These are phyloP conservation scores for Populus hybrid DNA, from an alignment of 441 rosid species.

Conservation along the genomic window DNA sequence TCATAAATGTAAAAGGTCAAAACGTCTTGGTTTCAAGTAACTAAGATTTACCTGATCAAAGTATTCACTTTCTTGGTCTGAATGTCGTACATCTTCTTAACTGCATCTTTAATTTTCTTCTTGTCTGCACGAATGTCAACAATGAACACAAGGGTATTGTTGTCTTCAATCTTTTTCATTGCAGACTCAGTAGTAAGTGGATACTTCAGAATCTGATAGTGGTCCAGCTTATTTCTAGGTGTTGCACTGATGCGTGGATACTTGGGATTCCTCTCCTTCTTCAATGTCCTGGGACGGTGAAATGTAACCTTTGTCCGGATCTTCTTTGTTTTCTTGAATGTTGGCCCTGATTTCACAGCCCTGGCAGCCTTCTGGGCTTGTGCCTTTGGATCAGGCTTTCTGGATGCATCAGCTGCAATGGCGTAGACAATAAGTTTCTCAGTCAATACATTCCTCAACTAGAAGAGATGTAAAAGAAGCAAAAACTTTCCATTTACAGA, in stretches of 20 bases:
- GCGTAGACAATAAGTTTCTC: background rate
- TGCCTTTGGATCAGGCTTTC: slow-evolving; percentile 70
- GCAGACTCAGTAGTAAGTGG: slow-evolving; percentile 84
- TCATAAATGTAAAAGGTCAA: background rate
- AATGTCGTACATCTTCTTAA: slow-evolving; percentile 92
- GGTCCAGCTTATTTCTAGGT: slow-evolving; percentile 69
- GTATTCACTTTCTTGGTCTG: slow-evolving; percentile 94
- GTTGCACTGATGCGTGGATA: slow-evolving; percentile 69
- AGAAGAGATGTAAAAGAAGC: background rate
- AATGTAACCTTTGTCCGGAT: slow-evolving; percentile 79
- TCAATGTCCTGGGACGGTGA: slow-evolving; percentile 79
- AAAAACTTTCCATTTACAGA: background rate
- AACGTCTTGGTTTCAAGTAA: background rate
- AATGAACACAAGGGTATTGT: slow-evolving; percentile 86
- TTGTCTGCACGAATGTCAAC: slow-evolving; percentile 91
- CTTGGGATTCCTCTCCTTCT: slow-evolving; percentile 61
- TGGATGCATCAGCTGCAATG: slow-evolving; percentile 24
- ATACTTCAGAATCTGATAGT: slow-evolving; percentile 70
- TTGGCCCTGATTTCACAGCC: slow-evolving; percentile 73
- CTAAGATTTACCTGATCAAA: slow-evolving; percentile 61
- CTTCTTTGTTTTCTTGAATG: slow-evolving; percentile 73
- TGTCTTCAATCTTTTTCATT: slow-evolving; percentile 90
- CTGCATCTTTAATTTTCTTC: slow-evolving; percentile 87
- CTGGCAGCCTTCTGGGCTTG: slow-evolving; percentile 83
- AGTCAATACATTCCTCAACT: background rate